phyloP scores from a whole-genome alignment of 192 early-diverging fungal genomes.

The Phlyctochytrium planicorne region DNA sequence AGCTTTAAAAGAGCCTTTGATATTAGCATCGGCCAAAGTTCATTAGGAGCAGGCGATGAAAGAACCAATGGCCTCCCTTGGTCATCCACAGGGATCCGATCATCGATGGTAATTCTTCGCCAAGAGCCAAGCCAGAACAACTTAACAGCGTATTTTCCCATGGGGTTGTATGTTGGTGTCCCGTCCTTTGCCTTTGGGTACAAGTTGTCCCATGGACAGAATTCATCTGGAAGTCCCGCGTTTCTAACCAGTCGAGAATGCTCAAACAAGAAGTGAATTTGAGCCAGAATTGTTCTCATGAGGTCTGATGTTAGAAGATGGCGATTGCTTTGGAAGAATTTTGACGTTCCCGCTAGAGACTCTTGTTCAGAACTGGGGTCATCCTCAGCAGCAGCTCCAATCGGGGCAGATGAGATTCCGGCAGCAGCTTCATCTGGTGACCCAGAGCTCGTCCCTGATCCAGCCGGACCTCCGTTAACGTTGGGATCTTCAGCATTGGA shows the following conservation, averaged over 20 bases:
- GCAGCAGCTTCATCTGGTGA: not conserved
- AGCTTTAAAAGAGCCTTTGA: conserved; percentile 62
- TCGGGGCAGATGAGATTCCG: conserved; percentile 6
- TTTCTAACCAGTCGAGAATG: conserved; percentile 35
- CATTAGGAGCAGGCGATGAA: conserved; percentile 30
- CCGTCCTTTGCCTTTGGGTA: conserved; percentile 66
- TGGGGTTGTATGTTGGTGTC: conserved; percentile 52
- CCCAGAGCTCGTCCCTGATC: conserved; percentile 13
- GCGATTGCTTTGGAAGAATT: conserved; percentile 52
- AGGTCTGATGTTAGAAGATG: conserved; percentile 52
- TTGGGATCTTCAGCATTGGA: conserved; percentile 1
- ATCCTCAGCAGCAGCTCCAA: not conserved
- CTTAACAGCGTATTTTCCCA: conserved; percentile 63
- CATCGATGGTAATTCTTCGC: conserved; percentile 60
- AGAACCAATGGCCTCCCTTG: conserved; percentile 50
- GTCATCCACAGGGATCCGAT: conserved; percentile 58
- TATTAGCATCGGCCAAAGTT: conserved; percentile 60
- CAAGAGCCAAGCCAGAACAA: conserved; percentile 63
- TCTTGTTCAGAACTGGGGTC: conserved; percentile 34
- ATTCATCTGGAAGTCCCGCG: conserved; percentile 38
- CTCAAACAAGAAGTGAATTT: conserved; percentile 53
- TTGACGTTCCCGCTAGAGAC: conserved; percentile 36
- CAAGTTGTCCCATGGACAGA: conserved; percentile 59
- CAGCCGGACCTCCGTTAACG: not conserved
- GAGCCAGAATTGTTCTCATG: conserved; percentile 43